Evolutionary conservation across 2,329 filamentous ascomycete genomes (phyloP).

Genomic region (Trichoderma sp.): DNA sequence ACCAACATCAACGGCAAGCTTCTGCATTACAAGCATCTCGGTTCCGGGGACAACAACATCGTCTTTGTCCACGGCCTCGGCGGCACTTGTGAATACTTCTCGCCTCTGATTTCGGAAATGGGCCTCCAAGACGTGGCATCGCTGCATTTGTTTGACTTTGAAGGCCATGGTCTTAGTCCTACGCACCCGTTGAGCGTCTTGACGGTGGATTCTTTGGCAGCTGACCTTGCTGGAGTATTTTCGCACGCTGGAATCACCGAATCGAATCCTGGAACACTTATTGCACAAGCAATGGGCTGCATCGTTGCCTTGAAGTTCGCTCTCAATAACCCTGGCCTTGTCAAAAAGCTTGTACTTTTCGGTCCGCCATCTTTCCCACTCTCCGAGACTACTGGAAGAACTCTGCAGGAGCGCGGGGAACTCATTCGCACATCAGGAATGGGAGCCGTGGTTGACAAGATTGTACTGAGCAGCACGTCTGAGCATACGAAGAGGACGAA

Average conservation of each 20-base stretch:
- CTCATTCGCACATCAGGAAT: not conserved
- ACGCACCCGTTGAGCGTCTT: conserved; percentile 16
- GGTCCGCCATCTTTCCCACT: not conserved
- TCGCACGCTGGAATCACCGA: not conserved
- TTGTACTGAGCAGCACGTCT: not conserved
- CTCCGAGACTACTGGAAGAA: not conserved
- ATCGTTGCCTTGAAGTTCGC: not conserved
- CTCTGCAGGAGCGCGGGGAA: not conserved
- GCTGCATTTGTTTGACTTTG: conserved; percentile 18
- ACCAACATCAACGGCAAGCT: conserved; percentile 14
- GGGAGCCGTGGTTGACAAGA: not conserved
- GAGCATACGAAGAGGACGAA: not conserved
- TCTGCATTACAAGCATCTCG: conserved; percentile 1
- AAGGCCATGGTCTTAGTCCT: conserved; percentile 16
- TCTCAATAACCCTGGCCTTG: not conserved
- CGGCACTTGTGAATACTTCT: not conserved
- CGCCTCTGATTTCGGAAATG: not conserved
- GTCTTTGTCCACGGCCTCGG: conserved; percentile 11
- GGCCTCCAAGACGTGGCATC: not conserved
- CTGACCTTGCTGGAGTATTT: conserved; percentile 1
- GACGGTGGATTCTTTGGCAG: conserved; percentile 2
- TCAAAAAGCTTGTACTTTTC: not conserved
- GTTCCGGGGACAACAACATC: not conserved
- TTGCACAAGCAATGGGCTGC: not conserved
- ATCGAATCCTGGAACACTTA: not conserved